phyloP scores from a whole-genome alignment of 2,329 filamentous ascomycete genomes.

The Arachnopeziza araneosa region DNA sequence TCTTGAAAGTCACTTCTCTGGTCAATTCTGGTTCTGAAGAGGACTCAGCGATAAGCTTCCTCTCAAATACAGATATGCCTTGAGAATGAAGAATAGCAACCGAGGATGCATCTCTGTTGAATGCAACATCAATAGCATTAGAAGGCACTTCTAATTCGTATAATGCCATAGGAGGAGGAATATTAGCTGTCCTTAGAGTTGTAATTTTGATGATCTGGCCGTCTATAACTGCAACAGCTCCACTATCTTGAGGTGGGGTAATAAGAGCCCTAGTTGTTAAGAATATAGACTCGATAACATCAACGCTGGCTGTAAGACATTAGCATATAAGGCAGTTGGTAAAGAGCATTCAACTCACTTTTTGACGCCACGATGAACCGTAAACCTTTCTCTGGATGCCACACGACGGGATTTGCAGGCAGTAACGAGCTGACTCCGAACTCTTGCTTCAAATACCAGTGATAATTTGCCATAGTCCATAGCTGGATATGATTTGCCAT shows the following conservation, averaged over 20 bases:
- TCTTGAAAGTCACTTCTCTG: conserved; percentile 36
- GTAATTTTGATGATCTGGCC: conserved; percentile 77
- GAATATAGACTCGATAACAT: conserved; percentile 63
- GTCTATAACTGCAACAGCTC: conserved; percentile 78
- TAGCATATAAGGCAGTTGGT: conserved; percentile 22
- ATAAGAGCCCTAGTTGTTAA: conserved; percentile 64
- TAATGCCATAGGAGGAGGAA: conserved; percentile 89
- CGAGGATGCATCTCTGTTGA: conserved; percentile 57
- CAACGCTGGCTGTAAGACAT: conserved; percentile 34
- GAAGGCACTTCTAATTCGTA: conserved; percentile 61
- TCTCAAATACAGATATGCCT: conserved; percentile 64
- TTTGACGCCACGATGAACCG: conserved; percentile 52
- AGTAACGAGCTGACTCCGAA: conserved; percentile 44
- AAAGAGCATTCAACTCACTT: conserved; percentile 34
- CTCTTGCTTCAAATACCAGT: conserved; percentile 97
- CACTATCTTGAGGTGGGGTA: conserved; percentile 67
- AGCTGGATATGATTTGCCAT: conserved; percentile 74
- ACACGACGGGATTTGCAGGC: conserved; percentile 38
- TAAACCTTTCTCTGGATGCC: conserved; percentile 84
- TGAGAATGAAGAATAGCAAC: conserved; percentile 68
- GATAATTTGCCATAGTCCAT: conserved; percentile 96
- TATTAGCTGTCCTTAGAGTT: conserved; percentile 73
- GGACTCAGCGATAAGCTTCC: conserved; percentile 56
- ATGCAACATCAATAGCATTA: conserved; percentile 67
- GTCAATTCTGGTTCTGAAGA: conserved; percentile 40